phyloP scores from a whole-genome alignment of 805 yeast genomes.

The Candida tallmaniae region DNA sequence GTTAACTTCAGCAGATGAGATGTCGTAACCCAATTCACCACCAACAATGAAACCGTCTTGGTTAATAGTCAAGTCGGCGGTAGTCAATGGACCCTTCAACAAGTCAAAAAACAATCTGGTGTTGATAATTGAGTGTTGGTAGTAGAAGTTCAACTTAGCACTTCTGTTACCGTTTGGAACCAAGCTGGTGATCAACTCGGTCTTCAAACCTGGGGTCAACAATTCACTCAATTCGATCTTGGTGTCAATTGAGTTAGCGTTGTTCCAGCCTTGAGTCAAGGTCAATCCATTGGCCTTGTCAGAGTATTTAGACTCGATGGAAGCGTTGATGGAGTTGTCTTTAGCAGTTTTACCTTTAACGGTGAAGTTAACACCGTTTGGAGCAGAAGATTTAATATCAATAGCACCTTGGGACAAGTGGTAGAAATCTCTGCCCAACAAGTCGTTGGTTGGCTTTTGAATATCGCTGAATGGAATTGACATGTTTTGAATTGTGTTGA shows the following conservation, averaged over 20 bases:
- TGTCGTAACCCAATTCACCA: slow-evolving; percentile 95
- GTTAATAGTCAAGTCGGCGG: slow-evolving; percentile 92
- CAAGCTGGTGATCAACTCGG: slow-evolving; percentile 83
- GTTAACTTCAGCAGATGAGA: slow-evolving; percentile 86
- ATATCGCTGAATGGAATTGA: slow-evolving; percentile 93
- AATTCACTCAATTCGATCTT: slow-evolving; percentile 89
- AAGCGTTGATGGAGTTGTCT: slow-evolving; percentile 80
- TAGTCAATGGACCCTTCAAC: slow-evolving; percentile 91
- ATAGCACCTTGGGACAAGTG: slow-evolving; percentile 84
- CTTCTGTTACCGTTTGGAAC: slow-evolving; percentile 81
- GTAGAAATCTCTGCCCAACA: slow-evolving; percentile 88
- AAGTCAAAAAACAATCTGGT: slow-evolving; percentile 94
- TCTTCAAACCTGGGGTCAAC: slow-evolving; percentile 91
- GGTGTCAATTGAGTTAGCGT: slow-evolving; percentile 86
- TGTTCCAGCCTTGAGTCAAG: slow-evolving; percentile 97
- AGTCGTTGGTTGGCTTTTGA: slow-evolving; percentile 86
- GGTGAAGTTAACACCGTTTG: slow-evolving; percentile 93
- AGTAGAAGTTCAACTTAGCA: slow-evolving; percentile 86
- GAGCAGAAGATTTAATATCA: slow-evolving; percentile 88
- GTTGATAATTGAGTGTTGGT: slow-evolving; percentile 87
- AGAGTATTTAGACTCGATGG: slow-evolving; percentile 84
- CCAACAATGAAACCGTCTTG: slow-evolving; percentile 97
- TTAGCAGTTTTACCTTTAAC: slow-evolving; percentile 85
- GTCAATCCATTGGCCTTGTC: slow-evolving; percentile 93
- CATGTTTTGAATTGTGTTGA: slow-evolving; percentile 6